Conservation (phyloP, 1,139 yeast species). For the Scheffersomyces titani region DNA sequence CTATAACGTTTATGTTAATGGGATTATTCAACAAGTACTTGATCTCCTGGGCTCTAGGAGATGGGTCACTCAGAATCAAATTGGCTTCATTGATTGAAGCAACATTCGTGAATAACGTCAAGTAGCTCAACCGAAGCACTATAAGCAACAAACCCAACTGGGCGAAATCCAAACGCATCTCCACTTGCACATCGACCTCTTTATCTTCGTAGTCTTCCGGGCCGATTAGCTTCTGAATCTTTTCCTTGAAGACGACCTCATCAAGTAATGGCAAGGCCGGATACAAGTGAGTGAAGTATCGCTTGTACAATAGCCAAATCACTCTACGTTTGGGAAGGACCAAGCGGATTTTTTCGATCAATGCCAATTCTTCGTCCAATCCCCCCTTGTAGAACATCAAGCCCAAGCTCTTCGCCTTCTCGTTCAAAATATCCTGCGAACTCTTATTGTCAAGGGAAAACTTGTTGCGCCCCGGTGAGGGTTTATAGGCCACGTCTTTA, state of each 20-base stretch:
- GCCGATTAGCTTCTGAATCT: slow-evolving; percentile 25
- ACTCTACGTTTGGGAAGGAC: slow-evolving; percentile 42
- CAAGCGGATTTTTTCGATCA: slow-evolving; percentile 21
- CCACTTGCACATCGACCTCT: slow-evolving; percentile 13
- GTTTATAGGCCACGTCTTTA: slow-evolving; percentile 1
- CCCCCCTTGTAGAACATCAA: slow-evolving; percentile 30
- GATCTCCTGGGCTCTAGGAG: slow-evolving; percentile 21
- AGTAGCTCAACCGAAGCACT: slow-evolving; percentile 22
- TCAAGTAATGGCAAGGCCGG: slow-evolving; percentile 55
- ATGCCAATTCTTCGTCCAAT: slow-evolving; percentile 25
- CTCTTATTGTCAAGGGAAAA: background rate
- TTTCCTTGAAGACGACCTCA: slow-evolving; percentile 31
- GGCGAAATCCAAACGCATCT: slow-evolving; percentile 24
- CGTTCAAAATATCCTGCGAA: slow-evolving; percentile 2
- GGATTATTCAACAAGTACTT: slow-evolving; percentile 32
- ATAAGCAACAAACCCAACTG: slow-evolving; percentile 23
- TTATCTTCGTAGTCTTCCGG: slow-evolving; percentile 12
- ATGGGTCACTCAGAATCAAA: slow-evolving; percentile 21
- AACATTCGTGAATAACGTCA: slow-evolving; percentile 25
- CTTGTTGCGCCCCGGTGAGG: background rate
- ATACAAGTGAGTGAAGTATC: slow-evolving; percentile 48
- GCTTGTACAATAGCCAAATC: slow-evolving; percentile 28
- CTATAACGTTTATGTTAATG: slow-evolving; percentile 32
- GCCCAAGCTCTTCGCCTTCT: slow-evolving; percentile 26
- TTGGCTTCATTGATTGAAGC: slow-evolving; percentile 31